Conservation (phyloP, 176 grass and related monocot species). For the Phyllostachys edulis region DNA sequence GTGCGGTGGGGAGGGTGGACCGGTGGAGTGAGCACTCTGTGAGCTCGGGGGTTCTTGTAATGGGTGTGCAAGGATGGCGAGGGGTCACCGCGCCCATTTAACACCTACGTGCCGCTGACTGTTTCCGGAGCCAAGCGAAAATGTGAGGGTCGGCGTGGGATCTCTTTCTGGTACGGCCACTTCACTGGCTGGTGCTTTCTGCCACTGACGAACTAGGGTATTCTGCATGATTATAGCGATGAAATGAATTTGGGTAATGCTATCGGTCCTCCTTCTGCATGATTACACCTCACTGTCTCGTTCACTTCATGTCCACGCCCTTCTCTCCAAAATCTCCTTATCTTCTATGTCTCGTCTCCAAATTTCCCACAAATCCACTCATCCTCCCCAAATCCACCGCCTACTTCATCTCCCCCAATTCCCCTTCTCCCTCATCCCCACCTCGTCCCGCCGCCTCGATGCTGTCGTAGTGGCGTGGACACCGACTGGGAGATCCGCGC, state of each 20-base stretch:
- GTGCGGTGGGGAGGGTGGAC: neutral
- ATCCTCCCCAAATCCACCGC: too few species aligned
- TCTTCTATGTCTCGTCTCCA: rapidly evolving
- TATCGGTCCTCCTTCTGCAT: too few species aligned
- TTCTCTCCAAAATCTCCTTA: too few species aligned
- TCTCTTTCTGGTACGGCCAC: neutral
- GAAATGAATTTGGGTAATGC: neutral
- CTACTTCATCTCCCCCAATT: too few species aligned
- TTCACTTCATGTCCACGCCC: too few species aligned
- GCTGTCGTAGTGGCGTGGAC: too few species aligned
- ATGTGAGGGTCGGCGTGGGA: neutral
- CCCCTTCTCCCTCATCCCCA: too few species aligned
- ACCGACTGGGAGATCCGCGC: too few species aligned
- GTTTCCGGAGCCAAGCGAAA: neutral
- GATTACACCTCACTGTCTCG: rapidly evolving
- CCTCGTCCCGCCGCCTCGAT: too few species aligned
- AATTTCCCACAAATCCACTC: too few species aligned
- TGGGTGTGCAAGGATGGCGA: neutral
- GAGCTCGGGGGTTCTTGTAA: slow-evolving; percentile 6
- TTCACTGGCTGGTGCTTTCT: neutral
- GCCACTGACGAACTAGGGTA: neutral
- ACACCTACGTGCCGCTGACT: neutral
- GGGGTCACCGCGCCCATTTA: neutral
- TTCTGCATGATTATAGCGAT: neutral
- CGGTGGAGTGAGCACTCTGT: neutral